Evolutionary conservation across 2,329 filamentous ascomycete species (phyloP), one percentile per base, ranked within the genome.

Genomic region (Capronia coronata): DNA sequence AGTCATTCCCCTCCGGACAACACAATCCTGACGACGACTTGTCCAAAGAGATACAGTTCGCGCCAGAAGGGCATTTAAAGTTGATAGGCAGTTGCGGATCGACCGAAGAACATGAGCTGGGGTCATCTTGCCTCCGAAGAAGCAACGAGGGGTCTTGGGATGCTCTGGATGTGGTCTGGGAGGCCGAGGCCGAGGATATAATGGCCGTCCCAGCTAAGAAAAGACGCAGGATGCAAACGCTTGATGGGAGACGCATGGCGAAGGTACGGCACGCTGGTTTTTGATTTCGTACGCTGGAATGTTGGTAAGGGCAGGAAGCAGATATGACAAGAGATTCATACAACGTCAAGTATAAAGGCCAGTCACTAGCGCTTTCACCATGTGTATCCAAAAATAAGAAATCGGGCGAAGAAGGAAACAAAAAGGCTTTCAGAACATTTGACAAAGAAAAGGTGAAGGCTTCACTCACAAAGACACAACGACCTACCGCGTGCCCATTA

Each of bases 61-160:
- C 64, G 8, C 59, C 63, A 25, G 65, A 63, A 18, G 67, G 60
- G 49, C 72, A 75, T 57, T 69, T 73, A 57, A 74, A 75, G 43
- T 65, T 61, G 13, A 60, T 60, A 6, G 71, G 69, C 22, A 74
- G 59, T 2, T 65, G 62, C 6, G 63, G 51, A 18, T 64, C 62
- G 19, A 63, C 64, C 52, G 71, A 72, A 34, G 59, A 59, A n/a
- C 61, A 57, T 2, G 67, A 52, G 10, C 34, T 22, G 13, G 35
- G 18, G 23, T 48, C 23, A 39, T 49, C 46, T 41, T 44, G 42
- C 35, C 47, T 47, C 30, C 29, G 46, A 25, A 48, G 44, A 5
- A 52, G 43, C n/a, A 40, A 38, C n/a, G 40, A 37, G 8, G 39
- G 19, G 40, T 18, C 16, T 32, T n/a, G 8, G 29, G 32, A 21